Conservation (phyloP, 441 rosid genomes). For the Gossypium gossypioides region DNA sequence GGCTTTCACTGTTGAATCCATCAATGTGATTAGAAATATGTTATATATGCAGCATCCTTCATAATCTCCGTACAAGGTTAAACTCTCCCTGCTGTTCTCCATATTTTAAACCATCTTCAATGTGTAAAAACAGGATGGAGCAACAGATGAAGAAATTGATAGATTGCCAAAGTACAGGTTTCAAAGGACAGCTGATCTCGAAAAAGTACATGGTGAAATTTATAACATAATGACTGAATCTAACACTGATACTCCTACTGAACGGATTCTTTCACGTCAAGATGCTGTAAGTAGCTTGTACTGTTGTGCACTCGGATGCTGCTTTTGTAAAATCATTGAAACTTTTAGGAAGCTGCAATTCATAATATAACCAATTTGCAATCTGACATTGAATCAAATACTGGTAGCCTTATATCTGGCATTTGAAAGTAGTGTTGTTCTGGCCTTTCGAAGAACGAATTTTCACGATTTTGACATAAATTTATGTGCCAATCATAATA, state of each 20-base stretch:
- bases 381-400: background rate
- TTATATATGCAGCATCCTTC: background rate
- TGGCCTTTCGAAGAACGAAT: background rate
- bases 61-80: background rate
- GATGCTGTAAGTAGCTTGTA: constrained; percentile 34
- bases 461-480: background rate
- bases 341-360: background rate
- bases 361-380: background rate
- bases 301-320: background rate
- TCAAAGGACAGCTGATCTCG: constrained; percentile 20
- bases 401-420: background rate
- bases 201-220: constrained; percentile 36
- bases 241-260: constrained; percentile 28
- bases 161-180: constrained; percentile 44
- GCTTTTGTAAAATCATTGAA: background rate
- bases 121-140: constrained; percentile 45
- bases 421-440: background rate
- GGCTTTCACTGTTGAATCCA: background rate
- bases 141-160: constrained; percentile 56
- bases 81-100: background rate
- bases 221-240: constrained; percentile 39
- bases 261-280: constrained; percentile 34
- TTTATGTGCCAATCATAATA: background rate
- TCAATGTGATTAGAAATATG: background rate
- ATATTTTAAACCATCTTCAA: constrained; percentile 1